Evolutionary conservation across 495 filamentous ascomycete species (phyloP).

Genomic region (Aspergillus sclerotiicarbonarius): DNA sequence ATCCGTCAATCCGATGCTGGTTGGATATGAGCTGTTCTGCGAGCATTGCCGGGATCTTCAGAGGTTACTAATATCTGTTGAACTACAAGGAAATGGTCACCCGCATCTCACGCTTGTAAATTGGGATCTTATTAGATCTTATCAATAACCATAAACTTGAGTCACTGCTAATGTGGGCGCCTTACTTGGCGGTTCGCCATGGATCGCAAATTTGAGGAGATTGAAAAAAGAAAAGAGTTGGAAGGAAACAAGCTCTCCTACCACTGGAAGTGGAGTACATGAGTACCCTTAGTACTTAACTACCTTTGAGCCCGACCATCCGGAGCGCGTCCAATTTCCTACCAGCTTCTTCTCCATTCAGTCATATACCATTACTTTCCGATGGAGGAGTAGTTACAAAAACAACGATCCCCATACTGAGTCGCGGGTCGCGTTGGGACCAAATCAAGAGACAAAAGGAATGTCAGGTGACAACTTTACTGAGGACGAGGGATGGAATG

Average conservation of each 20-base stretch:
- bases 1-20: not conserved
- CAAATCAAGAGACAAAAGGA: too few relatives aligned
- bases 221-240: constrained; percentile 1
- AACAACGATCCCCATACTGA: not conserved
- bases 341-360: not conserved
- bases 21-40: not conserved
- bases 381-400: not conserved
- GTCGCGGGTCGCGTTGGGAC: too few relatives aligned
- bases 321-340: too few relatives aligned
- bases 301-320: not conserved
- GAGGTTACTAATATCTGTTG: not conserved
- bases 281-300: not conserved
- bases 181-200: constrained; percentile 6
- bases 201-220: constrained; percentile 3
- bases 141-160: not conserved
- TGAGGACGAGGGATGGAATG: too few relatives aligned
- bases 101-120: too few relatives aligned
- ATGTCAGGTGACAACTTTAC: too few relatives aligned
- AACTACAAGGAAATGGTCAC: too few relatives aligned
- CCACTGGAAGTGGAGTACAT: not conserved
- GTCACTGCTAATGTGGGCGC: constrained; percentile 3
- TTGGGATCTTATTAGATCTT: not conserved
- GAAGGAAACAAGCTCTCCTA: not conserved
- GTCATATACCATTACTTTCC: not conserved
- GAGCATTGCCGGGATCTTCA: not conserved